Conservation (phyloP, 2,329 filamentous ascomycete species). For the Lasiodiplodia gonubiensis region DNA sequence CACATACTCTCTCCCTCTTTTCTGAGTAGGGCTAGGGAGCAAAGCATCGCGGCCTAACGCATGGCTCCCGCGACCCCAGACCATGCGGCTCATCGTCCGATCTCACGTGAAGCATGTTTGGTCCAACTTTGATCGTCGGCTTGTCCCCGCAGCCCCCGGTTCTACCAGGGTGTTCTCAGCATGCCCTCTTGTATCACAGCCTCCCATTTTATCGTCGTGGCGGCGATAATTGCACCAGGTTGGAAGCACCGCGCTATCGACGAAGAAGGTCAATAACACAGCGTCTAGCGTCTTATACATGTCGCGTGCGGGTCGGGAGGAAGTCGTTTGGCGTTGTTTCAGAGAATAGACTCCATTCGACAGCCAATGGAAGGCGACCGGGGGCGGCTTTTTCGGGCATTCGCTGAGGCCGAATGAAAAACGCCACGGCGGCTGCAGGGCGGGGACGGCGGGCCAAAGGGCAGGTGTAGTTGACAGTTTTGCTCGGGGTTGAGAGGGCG, state of each 20-base stretch:
- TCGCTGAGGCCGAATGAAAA: neutral
- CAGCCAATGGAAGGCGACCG: neutral
- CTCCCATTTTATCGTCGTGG: neutral
- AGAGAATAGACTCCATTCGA: neutral
- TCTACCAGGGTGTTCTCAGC: neutral
- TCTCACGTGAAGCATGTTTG: constrained; percentile 9
- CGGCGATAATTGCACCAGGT: neutral
- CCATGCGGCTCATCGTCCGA: constrained; percentile 23
- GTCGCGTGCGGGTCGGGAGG: neutral
- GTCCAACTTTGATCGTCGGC: neutral
- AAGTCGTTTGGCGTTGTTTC: neutral
- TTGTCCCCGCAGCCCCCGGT: neutral
- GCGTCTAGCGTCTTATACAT: neutral
- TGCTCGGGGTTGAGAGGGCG: too few species aligned
- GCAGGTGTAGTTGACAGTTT: neutral
- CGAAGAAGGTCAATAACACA: too few species aligned
- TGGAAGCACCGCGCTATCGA: neutral
- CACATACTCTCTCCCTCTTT: neutral
- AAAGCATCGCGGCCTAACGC: constrained; percentile 3
- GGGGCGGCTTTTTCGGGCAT: neutral
- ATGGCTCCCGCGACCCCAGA: constrained; percentile 18
- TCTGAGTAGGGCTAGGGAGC: neutral
- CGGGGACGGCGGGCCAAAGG: neutral
- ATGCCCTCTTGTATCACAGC: neutral
- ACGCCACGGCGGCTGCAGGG: constrained; percentile 16